Evolutionary conservation across 2,329 filamentous ascomycete species (phyloP).

Genomic region (Aspergillus awamori): DNA sequence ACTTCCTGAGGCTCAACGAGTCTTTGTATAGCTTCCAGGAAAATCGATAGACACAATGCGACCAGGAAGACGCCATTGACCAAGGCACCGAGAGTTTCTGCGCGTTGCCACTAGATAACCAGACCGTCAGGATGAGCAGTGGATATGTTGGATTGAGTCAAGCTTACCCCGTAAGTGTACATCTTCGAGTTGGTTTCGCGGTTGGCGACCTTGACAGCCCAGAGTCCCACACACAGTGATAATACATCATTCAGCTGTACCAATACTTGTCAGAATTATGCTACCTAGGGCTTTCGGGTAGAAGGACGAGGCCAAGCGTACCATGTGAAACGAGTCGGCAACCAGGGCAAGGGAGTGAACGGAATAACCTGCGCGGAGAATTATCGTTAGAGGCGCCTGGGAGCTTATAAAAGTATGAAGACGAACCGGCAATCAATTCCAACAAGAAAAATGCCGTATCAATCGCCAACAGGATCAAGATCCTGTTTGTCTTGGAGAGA

Average conservation of each 20-base stretch:
- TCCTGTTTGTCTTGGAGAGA: slow-evolving; percentile 89
- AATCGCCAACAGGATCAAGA: slow-evolving; percentile 88
- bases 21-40: slow-evolving; percentile 90
- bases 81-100: slow-evolving; percentile 92
- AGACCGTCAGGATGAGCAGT: slow-evolving; percentile 15
- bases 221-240: slow-evolving; percentile 86
- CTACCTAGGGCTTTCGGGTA: not conserved
- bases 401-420: not conserved
- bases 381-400: slow-evolving; percentile 17
- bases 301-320: slow-evolving; percentile 45
- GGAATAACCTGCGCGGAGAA: slow-evolving; percentile 62
- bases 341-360: slow-evolving; percentile 91
- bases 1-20: slow-evolving; percentile 91
- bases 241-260: slow-evolving; percentile 91
- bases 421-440: slow-evolving; percentile 73
- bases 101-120: slow-evolving; percentile 78
- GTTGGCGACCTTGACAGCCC: slow-evolving; percentile 89
- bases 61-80: slow-evolving; percentile 98
- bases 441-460: slow-evolving; percentile 88
- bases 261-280: not conserved
- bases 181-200: slow-evolving; percentile 78
- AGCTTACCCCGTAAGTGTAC: slow-evolving; percentile 88
- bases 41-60: slow-evolving; percentile 92
- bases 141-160: not conserved
- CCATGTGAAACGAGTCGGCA: slow-evolving; percentile 98